Base-by-base conservation (phyloP, 2,329 filamentous ascomycete species). In the Purpureocillium lavendulum region DNA sequence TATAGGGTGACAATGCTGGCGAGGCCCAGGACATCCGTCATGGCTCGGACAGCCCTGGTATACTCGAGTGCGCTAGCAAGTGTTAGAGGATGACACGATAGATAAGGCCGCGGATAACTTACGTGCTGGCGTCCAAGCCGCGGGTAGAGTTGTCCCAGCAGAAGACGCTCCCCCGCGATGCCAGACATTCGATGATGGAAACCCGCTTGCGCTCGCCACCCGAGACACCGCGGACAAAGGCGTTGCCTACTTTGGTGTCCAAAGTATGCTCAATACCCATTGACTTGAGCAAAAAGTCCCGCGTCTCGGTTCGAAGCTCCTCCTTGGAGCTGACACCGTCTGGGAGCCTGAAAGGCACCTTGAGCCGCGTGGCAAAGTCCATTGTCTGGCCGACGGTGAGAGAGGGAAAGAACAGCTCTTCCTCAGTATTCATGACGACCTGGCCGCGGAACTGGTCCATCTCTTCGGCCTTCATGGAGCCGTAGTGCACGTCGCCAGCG, bases 301-400 rank as follows among this genome's bases (percentile, higher is more conserved):
- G 68, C 2, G 59, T 65, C 37, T 69, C 60, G 2, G 56, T 45
- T 5, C 68, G 69, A 32, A 67, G 67, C 7, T 75, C 67, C 29
- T 73, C 66, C 2, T 45, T 43, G 2, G 58, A 64, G 2, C 56
- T 49, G 2, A 62, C 54, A 0, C 68, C 69, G 0, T 66, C 55
- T 0, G 73, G 72, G 0, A 72, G 52, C 9, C 66, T 49, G 40
- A 61, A 65, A 0, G 75, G 73, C 1, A 77, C 56, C 54, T 80
- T 82, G 42, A 80, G 62, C 1, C 68, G 64, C 0, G 77, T 77
- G 0, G 84, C 84, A 57, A 88, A 88, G 33, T 76, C 70, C 29
- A 88, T 67, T 0, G 84, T 88, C 49, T 85, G 72, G 4, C 75
- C 73, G 2, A 88, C 83, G 1, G 80, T 84, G 7, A 89, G 62